Base-by-base conservation (phyloP, 2,329 filamentous ascomycete genomes). In the Colletotrichum lentis region DNA sequence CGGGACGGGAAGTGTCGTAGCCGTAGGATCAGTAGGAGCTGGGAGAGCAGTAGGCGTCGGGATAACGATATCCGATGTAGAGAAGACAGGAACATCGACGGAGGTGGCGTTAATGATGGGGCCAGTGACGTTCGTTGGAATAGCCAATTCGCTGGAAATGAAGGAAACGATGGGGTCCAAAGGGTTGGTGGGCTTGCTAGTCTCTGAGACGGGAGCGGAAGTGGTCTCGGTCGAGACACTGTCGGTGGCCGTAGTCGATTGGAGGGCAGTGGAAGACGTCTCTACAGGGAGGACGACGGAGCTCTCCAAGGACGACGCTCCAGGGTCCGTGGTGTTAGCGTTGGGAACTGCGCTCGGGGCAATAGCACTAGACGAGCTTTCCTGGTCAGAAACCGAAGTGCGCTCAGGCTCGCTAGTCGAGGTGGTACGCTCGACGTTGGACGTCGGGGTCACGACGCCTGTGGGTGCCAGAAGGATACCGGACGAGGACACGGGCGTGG, bases 401-500 rank as follows among this genome's bases (percentile, higher is more conserved):
- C 35, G 49, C 44, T 63, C 41, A n/a, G 54, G 24, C 22, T 49
- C 58, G 54, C 22, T 37, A n/a, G 47, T 22, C 18, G 57, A 35
- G 8, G 39, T 43, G 22, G 49, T 49, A 14, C 50, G 31, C 44
- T 50, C 59, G 1, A 52, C 39, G 44, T 50, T 67, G 11, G 70
- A 66, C 5, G 65, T 55, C 31, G 72, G 69, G 5, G 75, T 76
- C 22, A 77, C 76, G 27, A 76, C 72, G 31, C 77, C 77, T 8
- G 74, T 78, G 22, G 76, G 76, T 12, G 73, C 77, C 14, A 78
- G 61, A 5, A 77, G 69, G 60, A 78, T 76, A 20, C 69, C 69
- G 3, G 74, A 71, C 37, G 73, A 64, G 46, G 59, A 60, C 22
- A 57, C 55, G n/a, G 53, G 60, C 5, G 52, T 62, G 18, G 59